Percentiles rank a stretch among this genome's conserved stretches.
Evolutionary conservation across 169 alveolate genomes (phyloP).

Genomic region (Eimeria tenella): DNA sequence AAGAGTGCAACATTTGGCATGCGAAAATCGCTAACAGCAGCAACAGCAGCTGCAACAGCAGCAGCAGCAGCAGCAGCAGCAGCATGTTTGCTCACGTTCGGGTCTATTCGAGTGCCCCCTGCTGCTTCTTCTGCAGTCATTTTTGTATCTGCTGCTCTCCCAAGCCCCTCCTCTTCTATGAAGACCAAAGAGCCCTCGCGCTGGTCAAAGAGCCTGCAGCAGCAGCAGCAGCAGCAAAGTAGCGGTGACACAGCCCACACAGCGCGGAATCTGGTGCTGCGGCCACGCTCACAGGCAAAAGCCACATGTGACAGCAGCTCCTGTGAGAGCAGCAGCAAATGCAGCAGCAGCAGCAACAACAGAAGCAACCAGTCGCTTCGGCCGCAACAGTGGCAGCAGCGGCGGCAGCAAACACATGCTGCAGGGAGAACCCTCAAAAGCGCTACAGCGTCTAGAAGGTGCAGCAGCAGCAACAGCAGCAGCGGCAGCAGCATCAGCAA

Average conservation of each 20-base stretch:
- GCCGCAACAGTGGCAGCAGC: no score
- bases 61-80: constrained; percentile 51
- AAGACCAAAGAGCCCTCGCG: neutral
- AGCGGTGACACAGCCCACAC: neutral
- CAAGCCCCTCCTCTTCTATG: neutral
- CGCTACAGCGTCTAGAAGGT: no score
- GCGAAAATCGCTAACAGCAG: neutral
- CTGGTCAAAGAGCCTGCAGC: constrained; percentile 8
- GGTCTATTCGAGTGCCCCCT: constrained; percentile 6
- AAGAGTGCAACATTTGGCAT: neutral
- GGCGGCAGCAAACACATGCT: no score
- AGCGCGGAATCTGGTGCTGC: neutral
- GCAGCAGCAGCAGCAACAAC: constrained; percentile 67
- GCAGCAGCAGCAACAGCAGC: neutral
- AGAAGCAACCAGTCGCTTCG: no score
- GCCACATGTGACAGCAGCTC: neutral
- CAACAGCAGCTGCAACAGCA: constrained; percentile 11
- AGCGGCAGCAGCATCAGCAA: neutral
- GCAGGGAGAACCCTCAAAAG: no score
- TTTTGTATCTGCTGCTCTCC: neutral
- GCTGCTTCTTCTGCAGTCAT: constrained; percentile 30
- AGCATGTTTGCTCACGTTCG: neutral
- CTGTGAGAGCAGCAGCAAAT: constrained; percentile 32
- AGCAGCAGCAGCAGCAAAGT: neutral
- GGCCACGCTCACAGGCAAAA: neutral